Evolutionary conservation across 2,329 filamentous ascomycete species (phyloP), one percentile per base, ranked within the genome.

Genomic region (Stagonosporopsis vannaccii): DNA sequence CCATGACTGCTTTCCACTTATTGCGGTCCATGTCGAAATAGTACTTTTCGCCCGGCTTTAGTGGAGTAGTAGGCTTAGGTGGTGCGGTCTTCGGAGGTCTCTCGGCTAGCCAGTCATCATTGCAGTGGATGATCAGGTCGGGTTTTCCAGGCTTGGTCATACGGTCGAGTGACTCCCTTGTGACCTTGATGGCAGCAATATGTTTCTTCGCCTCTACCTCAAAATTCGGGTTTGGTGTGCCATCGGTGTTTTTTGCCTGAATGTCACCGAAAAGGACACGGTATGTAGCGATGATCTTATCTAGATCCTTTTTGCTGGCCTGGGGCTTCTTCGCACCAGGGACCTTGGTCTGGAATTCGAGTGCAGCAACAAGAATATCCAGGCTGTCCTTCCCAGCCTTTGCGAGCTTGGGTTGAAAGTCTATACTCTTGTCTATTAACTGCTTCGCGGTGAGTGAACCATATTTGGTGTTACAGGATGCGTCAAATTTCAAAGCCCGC

Each of bases 41-140:
- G 8, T 51, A 56, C 33, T 56, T 26, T 5, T 19, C 22, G 19
- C 47, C 47, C 6, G 40, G 2, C 1, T 23, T 33, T 11, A 41
- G 32, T 9, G 35, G 22, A 0, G 20, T 37, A 15, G 36, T 43
- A 15, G 56, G 56, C 46, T 52, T 59, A 12, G 39, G 40, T 4
- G 32, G 35, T 11, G 46, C 51, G 5, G 2, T 22, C 23, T 59
- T 56, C 17, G 50, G 51, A 2, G 19, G 36, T 33, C n/a, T 50
- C 15, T 51, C 56, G 8, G 41, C 48, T 6, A 59, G 51, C 56
- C 56, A 59, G 33, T 59, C 56, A 12, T 59, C 56, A 12, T 59
- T 59, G 28, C 56, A 59, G 19, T 59, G 56, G n/a, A 59, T 59
- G 23, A 59, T 56, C 11, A 59, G 19, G 23, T 59, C 28, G 6